Base-by-base conservation (phyloP, 106 monocot species). In the Phalaenopsis aphrodite region DNA sequence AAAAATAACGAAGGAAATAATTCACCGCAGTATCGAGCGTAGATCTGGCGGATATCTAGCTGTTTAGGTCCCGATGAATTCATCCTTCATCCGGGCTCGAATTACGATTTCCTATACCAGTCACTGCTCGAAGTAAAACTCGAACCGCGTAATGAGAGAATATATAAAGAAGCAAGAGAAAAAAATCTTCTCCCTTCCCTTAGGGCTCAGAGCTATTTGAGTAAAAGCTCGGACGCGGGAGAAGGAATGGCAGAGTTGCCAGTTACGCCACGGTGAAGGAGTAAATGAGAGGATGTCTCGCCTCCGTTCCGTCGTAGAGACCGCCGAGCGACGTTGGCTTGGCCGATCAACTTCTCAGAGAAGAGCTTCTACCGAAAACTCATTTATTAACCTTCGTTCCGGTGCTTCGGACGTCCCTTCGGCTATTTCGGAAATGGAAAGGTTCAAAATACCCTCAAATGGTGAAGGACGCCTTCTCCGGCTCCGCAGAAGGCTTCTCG, bases 21-120 rank as follows among this genome's bases (percentile, higher is more conserved):
- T 14, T 69, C 69, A 69, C 69, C 69, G 11, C 30, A 39, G 37
- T 69, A 69, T 69, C 69, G 69, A 69, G 36, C 38, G 38, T 39
- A 69, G 69, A 69, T 69, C 69, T 69, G 69, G 69, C 37, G 38
- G 37, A 69, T 69, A 39, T 69, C 69, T 4, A 69, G 69, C 11
- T 69, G 69, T 39, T 69, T 69, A 69, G 69, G 38, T 69, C 38
- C 69, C 69, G 14, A 37, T 69, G 69, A 69, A 39, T 36, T 69
- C 69, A 69, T 69, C 69, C 12, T 69, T 69, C 69, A 69, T 69
- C 38, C 38, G 69, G 37, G 69, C 38, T 61, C 61, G 61, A 21
- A 8, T 21, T 61, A 61, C 21, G 69, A 39, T 69, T 69, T 69
- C 69, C 61, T 67, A 24, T 6, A 38, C 23, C 23, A 38, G 23